phyloP scores from a whole-genome alignment of 257 asterid genomes.

The Petrea volubilis region DNA sequence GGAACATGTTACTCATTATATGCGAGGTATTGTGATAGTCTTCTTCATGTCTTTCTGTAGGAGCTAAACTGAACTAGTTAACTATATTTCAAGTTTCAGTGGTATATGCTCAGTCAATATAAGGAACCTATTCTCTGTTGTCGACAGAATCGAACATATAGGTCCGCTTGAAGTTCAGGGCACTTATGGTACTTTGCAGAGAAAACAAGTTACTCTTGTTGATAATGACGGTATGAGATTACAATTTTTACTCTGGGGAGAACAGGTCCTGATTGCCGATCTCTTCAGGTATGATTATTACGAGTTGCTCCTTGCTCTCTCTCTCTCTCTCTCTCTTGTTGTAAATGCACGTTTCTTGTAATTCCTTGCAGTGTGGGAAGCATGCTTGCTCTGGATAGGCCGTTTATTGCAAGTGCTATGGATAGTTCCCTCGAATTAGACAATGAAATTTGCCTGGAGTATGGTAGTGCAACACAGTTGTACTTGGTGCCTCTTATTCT shows the following conservation, averaged over 20 bases:
- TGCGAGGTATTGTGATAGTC: conserved; percentile 55
- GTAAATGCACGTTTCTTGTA: conserved; percentile 9
- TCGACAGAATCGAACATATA: conserved; percentile 74
- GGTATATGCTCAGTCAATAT: not conserved
- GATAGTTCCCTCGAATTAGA: conserved; percentile 50
- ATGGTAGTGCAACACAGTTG: conserved; percentile 85
- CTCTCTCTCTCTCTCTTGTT: not conserved
- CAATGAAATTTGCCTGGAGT: conserved; percentile 68
- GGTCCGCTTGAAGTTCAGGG: conserved; percentile 75
- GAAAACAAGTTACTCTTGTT: conserved; percentile 73
- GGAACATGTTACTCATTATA: conserved; percentile 69
- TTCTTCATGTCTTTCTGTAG: not conserved
- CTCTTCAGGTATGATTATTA: conserved; percentile 64
- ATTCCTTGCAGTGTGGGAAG: conserved; percentile 75
- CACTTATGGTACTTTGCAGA: conserved; percentile 52
- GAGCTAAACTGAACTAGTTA: not conserved
- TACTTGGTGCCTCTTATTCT: conserved; percentile 74
- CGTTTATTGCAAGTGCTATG: conserved; percentile 58
- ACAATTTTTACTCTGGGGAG: conserved; percentile 85
- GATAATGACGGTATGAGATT: conserved; percentile 69
- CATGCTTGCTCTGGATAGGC: conserved; percentile 89
- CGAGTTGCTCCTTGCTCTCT: conserved; percentile 1
- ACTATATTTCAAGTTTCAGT: not conserved
- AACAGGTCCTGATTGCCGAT: conserved; percentile 72
- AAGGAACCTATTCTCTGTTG: conserved; percentile 14